Conservation (phyloP, 768 basidiomycete genomes). For the Austroboletus festivus region DNA sequence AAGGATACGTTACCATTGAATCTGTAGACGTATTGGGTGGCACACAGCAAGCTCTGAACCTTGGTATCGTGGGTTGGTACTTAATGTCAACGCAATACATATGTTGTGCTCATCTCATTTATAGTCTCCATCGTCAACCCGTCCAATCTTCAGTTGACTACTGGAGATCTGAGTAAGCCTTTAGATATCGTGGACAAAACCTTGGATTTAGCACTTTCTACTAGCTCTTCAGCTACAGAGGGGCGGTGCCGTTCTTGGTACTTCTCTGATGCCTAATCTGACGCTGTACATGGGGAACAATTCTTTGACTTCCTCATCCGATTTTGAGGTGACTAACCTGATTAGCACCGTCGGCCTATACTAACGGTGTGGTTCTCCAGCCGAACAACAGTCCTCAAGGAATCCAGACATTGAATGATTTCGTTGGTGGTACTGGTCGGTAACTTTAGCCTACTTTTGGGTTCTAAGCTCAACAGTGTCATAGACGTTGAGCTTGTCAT, state of each 20-base stretch:
- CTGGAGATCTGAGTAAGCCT: constrained; percentile 60
- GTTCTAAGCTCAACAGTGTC: background rate
- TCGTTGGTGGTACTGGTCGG: constrained; percentile 58
- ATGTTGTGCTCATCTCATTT: background rate
- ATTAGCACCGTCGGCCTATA: background rate
- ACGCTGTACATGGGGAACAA: constrained; percentile 61
- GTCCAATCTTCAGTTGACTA: constrained; percentile 57
- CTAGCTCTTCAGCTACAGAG: constrained; percentile 56
- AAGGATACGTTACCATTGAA: constrained; percentile 52
- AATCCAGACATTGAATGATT: constrained; percentile 61
- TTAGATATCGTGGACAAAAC: background rate
- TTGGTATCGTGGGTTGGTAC: constrained; percentile 56
- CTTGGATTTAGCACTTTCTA: background rate
- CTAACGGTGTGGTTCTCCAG: constrained; percentile 29
- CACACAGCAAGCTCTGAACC: constrained; percentile 51
- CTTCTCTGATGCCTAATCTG: constrained; percentile 57
- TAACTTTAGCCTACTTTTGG: background rate
- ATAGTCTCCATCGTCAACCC: constrained; percentile 65
- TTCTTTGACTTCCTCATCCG: constrained; percentile 45
- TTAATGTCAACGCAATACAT: background rate
- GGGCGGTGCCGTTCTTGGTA: constrained; percentile 53
- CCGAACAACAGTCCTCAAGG: constrained; percentile 61
- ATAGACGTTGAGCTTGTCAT: constrained; percentile 57
- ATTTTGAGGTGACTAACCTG: constrained; percentile 41
- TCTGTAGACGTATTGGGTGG: constrained; percentile 68